Evolutionary conservation across 225 moss, liverwort and hornwort genomes (phyloP), one percentile per base, ranked within the genome.

Genomic region (Anthoceros angustus): DNA sequence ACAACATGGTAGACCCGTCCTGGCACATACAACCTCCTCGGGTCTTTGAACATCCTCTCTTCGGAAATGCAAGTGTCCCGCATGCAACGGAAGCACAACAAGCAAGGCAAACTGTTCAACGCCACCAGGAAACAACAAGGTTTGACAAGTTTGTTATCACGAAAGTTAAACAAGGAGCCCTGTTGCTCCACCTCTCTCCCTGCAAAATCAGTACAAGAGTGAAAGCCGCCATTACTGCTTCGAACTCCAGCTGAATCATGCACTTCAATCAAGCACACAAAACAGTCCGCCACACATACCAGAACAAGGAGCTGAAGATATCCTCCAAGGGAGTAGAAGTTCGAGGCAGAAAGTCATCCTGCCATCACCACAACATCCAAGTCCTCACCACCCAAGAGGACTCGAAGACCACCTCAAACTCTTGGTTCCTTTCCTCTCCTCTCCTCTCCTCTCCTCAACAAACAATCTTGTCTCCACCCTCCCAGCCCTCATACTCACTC

Each of bases 321-420:
- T 81, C 81, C 64, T 81, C 69, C 42, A 81, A 64, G 42, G 81
- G 81, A 16, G 81, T 81, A 5, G 81, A 63, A 41, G 76, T 81
- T 43, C 81, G 71, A 24, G 81, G 81, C 23, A 81, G 81, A 62
- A 81, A 81, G 65, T 81, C 81, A 68, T 81, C 81, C 81, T 81
- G 62, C 25, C 21, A 24, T 4, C 38, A 64, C 10, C 15, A 41
- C 7, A 41, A 64, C 38, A 55, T 8, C 21, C 11, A 24, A 20
- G 41, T 12, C 23, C 25, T 39, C 10, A 5, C 41, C 18, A 6
- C 41, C 8, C 12, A 66, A 66, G 16, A 14, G 40, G 10, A 42
- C 32, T 12, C 25, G 23, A 66, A 10, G 12, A 40, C 4, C 65
- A 41, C 5, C 25, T 39, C 25, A 6, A 32, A 32, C 32, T 32